These are phyloP conservation scores for Harrya chromipes DNA, from an alignment of 768 basidiomycete species.

Conservation along the genomic window DNA sequence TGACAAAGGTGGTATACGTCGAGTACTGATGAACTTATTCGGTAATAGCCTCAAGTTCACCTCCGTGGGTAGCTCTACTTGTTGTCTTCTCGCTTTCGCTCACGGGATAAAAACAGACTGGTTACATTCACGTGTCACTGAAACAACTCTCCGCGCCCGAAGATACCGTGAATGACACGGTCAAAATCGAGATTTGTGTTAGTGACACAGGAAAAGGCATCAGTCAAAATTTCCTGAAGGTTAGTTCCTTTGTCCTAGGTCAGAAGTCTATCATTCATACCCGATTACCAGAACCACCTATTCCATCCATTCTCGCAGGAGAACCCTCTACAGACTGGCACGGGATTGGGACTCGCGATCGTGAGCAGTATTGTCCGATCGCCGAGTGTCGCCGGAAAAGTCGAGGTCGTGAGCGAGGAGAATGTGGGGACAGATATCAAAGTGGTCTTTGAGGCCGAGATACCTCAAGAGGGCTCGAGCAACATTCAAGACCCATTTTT, in stretches of 20 bases:
- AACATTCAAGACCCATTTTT: conserved; percentile 47
- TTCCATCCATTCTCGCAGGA: conserved; percentile 98
- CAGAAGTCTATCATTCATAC: background rate
- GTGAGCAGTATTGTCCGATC: conserved; percentile 90
- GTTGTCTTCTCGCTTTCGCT: conserved; percentile 1
- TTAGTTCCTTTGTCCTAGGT: conserved; percentile 25
- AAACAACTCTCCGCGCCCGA: conserved; percentile 64
- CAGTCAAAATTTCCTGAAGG: conserved; percentile 89
- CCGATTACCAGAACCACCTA: conserved; percentile 66
- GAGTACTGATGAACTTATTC: conserved; percentile 92
- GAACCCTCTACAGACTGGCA: conserved; percentile 89
- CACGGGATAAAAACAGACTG: conserved; percentile 48
- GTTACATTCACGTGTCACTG: conserved; percentile 82
- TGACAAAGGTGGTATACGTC: conserved; percentile 89
- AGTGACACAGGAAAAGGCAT: conserved; percentile 95
- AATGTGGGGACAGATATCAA: conserved; percentile 90
- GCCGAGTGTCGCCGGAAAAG: conserved; percentile 82
- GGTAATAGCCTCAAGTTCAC: conserved; percentile 95
- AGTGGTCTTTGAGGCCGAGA: conserved; percentile 75
- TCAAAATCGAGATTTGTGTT: conserved; percentile 81
- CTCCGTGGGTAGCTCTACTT: conserved; percentile 43
- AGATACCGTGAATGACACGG: conserved; percentile 51
- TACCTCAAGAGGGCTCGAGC: conserved; percentile 38
- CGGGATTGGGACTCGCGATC: conserved; percentile 91
- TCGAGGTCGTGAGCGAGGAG: conserved; percentile 93